Base-by-base conservation (phyloP, 2,329 filamentous ascomycete species). In the Ophiognomonia clavigignenti-juglandacearum region DNA sequence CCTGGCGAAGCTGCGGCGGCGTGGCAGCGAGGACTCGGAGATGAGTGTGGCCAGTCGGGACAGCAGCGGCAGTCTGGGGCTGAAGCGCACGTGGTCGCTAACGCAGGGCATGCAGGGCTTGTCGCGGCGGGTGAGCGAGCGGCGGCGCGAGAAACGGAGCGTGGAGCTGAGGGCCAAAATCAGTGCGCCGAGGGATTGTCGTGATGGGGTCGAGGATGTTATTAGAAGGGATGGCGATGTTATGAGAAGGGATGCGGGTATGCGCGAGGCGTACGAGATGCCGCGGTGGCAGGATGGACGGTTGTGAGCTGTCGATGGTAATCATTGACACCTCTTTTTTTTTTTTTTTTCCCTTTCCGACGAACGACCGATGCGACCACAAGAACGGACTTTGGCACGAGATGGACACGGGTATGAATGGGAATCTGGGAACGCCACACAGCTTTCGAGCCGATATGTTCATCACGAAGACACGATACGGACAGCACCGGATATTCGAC, bases 111-210 rank as follows among this genome's bases (percentile, higher is more conserved):
- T 52, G 6, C 41, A 47, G 26, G 46, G 27, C 18, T 61, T 84
- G 4, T 72, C 75, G 27, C 70, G 75, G 14, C 71, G 73, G 39
- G 56, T 83, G 14, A 82, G 76, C 57, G 81, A 85, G 56, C 72
- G 71, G 53, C 69, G 76, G 43, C 71, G 78, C 20, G 77, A 81
- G 63, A 81, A 78, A 63, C 68, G 81, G 43, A 75, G 72, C 19
- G 70, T 76, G 49, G 78, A 79, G 57, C 66, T 85, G 44, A 70
- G 80, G 7, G 67, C 74, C 53, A 82, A 73, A 61, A 85, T 85
- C 37, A 82, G 78, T 50, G 73, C 70, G 5, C 81, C 81, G 0
- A 71, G 65, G 20, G 75, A 80, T 56, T 77, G 82, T 18, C 66
- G 77, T 22, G 78, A 82, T 53, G 77, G 77, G 4, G 74, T 82